phyloP scores from a whole-genome alignment of 2,329 filamentous ascomycete genomes.

The Aspergillus candidus region DNA sequence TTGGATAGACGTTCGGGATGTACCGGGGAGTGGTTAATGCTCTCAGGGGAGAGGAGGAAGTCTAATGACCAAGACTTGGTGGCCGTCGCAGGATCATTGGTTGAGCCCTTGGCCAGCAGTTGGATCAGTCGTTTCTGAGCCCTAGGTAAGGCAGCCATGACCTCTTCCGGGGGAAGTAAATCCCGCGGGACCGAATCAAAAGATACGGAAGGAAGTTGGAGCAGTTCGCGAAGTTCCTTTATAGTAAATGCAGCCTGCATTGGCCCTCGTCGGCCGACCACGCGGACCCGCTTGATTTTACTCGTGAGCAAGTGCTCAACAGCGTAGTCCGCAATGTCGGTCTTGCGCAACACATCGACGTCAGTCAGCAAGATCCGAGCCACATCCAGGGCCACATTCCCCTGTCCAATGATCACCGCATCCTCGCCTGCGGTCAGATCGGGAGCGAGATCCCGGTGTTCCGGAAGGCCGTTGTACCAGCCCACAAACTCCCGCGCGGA shows the following conservation, averaged over 20 bases:
- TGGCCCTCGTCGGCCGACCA: conserved; percentile 85
- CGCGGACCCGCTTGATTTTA: conserved; percentile 68
- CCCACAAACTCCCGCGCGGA: conserved; percentile 92
- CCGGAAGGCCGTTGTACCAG: conserved; percentile 95
- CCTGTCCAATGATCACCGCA: conserved; percentile 85
- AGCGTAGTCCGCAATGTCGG: conserved; percentile 84
- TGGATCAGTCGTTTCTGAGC: conserved; percentile 73
- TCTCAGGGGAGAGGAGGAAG: conserved; percentile 72
- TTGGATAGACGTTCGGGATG: conserved; percentile 51
- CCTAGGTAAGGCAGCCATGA: conserved; percentile 65
- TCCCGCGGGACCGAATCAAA: conserved; percentile 64
- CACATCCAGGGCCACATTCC: conserved; percentile 92
- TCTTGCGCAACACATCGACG: conserved; percentile 65
- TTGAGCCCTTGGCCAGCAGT: conserved; percentile 69
- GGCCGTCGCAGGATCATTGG: conserved; percentile 43
- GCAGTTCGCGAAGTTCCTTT: conserved; percentile 84
- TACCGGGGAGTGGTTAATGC: conserved; percentile 52
- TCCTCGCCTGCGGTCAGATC: conserved; percentile 70
- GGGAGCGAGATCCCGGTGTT: conserved; percentile 66
- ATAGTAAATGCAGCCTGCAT: conserved; percentile 94
- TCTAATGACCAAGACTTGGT: conserved; percentile 74
- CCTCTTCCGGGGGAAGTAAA: conserved; percentile 56
- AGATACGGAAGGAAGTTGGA: conserved; percentile 65
- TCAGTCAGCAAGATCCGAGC: conserved; percentile 78
- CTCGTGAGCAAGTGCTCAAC: conserved; percentile 66